Evolutionary conservation across 129 eudicot genomes (phyloP), one percentile per base, ranked within the genome.

Genomic region (Deinandra increscens): DNA sequence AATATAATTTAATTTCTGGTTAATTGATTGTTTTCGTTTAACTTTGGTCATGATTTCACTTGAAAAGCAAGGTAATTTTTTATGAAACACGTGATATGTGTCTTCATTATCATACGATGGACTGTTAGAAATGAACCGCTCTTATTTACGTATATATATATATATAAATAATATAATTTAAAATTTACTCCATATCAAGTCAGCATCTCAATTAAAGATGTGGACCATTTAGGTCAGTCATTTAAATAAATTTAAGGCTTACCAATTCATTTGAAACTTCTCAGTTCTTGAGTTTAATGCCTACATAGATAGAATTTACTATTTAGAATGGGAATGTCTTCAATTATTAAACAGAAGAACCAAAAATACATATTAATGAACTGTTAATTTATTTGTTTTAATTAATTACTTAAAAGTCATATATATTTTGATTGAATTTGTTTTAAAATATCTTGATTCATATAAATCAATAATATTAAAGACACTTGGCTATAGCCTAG

Each of bases 121-220:
- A 26, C 31, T 26, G 31, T 3, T 26, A 26, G 31, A 26, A 26
- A 26, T 26, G 31, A 26, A 26, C 31, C 31, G 31, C 31, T 26
- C 31, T 1, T 26, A 26, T 26, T 26, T 26, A 26, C 3, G n/a
- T 43, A 12, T 10, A 43, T 26, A 4, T 14, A 14, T 46, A n/a
- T 14, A n/a, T 14, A 14, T 0, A 13, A n/a, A 46, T 46, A 46
- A 0, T 13, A n/a, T 13, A 46, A 1, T 4, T 1, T 26, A 26
- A 26, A 1, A 26, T 26, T 53, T 64, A 38, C 78, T 50, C 51
- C 55, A 63, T 63, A 73, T 73, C 71, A 64, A 64, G 78, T 74
- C 72, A 41, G 64, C 66, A 64, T 74, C 78, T 51, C 58, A 64
- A 74, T 65, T 51, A 64, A 73, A 51, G 23, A 53, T 54, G 46